Evolutionary conservation across 2,329 filamentous ascomycete species (phyloP), one percentile per base, ranked within the genome.

Genomic region (Aspergillus puulaauensis): DNA sequence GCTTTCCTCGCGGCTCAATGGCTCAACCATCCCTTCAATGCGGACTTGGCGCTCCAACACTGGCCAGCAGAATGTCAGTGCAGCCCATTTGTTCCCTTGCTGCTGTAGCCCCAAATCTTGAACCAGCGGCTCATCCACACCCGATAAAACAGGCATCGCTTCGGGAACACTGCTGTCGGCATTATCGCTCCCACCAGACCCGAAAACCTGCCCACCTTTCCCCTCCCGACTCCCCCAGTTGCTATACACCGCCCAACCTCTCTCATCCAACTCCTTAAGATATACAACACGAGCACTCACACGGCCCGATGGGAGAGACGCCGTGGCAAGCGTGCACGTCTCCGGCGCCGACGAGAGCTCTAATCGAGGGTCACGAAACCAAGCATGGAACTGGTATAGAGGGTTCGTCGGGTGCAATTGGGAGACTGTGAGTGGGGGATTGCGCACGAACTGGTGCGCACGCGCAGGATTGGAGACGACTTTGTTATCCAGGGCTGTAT

Each of bases 21-120:
- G 79, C 73, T 89, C 86, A 1, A 88, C 84, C 5, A 73, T 70
- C 1, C 95, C 95, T 76, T 99, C 95, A 17, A 99, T 87, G 8
- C 96, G 81, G 3, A 99, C 91, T 80, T 98, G 95, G 6, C 93
- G 81, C 79, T 99, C 93, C 59, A 95, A 75, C 54, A 86, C 81
- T 64, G 87, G 84, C 95, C 95, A 99, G 86, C 88, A 92, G 74
- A 99, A 99, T 5, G 91, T 91, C 67, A 99, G 80, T 48, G 87
- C 86, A 0, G 90, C 93, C 77, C 89, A 88, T 27, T 84, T 83
- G 74, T 98, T 99, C 5, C 73, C 66, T 5, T 58, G 59, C 23
- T 58, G 59, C 21, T 58, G 37, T 3, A 61, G 23, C 8, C 62
- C 59, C 7, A 54, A 17, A 9, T 65, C 62, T 19, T 57, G 43